Percentiles rank a stretch among this genome's conserved stretches.
phyloP scores from a whole-genome alignment of 805 yeast species.

The Starmerella etchellsii region DNA sequence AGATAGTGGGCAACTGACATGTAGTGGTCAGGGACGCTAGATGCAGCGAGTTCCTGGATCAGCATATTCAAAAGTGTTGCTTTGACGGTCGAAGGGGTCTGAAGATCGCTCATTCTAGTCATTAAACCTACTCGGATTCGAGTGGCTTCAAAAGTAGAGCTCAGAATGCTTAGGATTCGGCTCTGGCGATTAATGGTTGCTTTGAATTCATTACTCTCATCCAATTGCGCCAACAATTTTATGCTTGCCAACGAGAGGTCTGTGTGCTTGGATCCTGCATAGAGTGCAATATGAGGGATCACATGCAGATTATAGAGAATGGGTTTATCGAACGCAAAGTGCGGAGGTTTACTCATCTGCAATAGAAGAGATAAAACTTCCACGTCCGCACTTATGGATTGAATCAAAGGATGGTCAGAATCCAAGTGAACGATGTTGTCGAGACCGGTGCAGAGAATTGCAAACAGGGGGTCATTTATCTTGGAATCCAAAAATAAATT shows the following conservation, averaged over 20 bases:
- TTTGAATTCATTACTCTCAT: conserved; percentile 38
- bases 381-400: conserved; percentile 33
- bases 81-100: conserved; percentile 30
- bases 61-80: conserved; percentile 48
- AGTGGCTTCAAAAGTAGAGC: conserved; percentile 64
- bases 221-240: conserved; percentile 38
- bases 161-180: conserved; percentile 55
- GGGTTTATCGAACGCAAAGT: conserved; percentile 36
- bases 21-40: conserved; percentile 30
- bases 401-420: conserved; percentile 26
- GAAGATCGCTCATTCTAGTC: conserved; percentile 40
- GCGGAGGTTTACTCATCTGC: conserved; percentile 23
- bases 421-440: conserved; percentile 39
- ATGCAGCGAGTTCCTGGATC: conserved; percentile 31
- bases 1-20: conserved; percentile 55
- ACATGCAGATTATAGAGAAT: conserved; percentile 56
- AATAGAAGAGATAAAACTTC: conserved; percentile 31
- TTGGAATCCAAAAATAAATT: conserved; percentile 46
- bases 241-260: conserved; percentile 43
- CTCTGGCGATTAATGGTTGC: conserved; percentile 33
- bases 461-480: conserved; percentile 44
- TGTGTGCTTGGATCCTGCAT: conserved; percentile 45
- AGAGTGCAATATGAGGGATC: conserved; percentile 61
- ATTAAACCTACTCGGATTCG: conserved; percentile 63
- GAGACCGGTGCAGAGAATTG: conserved; percentile 44